These are phyloP conservation scores for Mycena amicta DNA, from an alignment of 768 basidiomycete species.

Conservation along the genomic window DNA sequence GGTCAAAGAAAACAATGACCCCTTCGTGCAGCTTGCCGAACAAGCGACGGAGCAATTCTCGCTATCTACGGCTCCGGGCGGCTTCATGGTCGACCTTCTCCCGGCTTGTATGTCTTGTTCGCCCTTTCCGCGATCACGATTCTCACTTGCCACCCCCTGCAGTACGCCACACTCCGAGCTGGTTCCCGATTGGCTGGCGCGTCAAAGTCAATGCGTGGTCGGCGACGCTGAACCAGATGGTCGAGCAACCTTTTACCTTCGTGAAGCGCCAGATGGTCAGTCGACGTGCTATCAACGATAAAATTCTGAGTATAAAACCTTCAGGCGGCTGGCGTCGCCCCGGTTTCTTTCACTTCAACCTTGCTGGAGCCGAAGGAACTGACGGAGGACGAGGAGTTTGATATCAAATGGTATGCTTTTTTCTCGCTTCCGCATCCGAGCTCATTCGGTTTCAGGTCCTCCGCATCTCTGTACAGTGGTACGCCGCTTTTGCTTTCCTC, in stretches of 20 bases:
- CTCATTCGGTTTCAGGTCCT: constrained; percentile 30
- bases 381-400: constrained; percentile 57
- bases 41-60: constrained; percentile 58
- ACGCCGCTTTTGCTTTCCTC: constrained; percentile 2
- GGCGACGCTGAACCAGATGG: constrained; percentile 55
- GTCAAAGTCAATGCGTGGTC: constrained; percentile 55
- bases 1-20: constrained; percentile 51
- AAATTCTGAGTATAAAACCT: constrained; percentile 4
- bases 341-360: constrained; percentile 59
- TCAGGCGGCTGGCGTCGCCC: constrained; percentile 62
- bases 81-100: constrained; percentile 53
- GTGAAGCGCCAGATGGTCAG: constrained; percentile 65
- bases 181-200: constrained; percentile 67
- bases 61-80: constrained; percentile 53
- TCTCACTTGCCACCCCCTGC: constrained; percentile 2
- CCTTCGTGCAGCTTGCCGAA: constrained; percentile 55
- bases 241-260: constrained; percentile 55
- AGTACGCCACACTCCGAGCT: constrained; percentile 63
- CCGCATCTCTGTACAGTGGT: constrained; percentile 60
- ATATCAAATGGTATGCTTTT: constrained; percentile 57
- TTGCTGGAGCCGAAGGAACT: constrained; percentile 55
- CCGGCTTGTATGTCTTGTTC: constrained; percentile 46
- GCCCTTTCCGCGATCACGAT: background rate
- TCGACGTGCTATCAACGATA: constrained; percentile 15
- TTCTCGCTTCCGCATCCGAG: background rate